Evolutionary conservation across 495 filamentous ascomycete species (phyloP).

Genomic region (Staphylotrichum tortipilum): DNA sequence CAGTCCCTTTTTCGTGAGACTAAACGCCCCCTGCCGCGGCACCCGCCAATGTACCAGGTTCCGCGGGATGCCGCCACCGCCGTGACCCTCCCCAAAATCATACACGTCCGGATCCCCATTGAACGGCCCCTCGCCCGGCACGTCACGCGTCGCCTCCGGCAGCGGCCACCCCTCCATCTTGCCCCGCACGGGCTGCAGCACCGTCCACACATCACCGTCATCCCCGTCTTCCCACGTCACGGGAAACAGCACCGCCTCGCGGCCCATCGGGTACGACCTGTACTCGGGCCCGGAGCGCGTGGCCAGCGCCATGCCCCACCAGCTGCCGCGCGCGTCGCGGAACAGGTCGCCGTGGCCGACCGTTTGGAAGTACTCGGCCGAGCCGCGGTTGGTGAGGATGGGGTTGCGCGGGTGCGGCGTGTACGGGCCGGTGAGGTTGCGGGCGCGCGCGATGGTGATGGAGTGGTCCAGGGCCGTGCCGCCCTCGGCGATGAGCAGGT

Average conservation of each 20-base stretch:
- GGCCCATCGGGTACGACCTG: slow-evolving; percentile 46
- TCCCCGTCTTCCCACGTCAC: slow-evolving; percentile 41
- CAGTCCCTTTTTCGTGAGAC: slow-evolving; percentile 28
- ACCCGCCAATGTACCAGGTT: slow-evolving; percentile 41
- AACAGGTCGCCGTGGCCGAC: slow-evolving; percentile 43
- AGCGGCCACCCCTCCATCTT: slow-evolving; percentile 34
- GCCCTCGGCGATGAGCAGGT: slow-evolving; percentile 52
- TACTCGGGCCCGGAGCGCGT: slow-evolving; percentile 33
- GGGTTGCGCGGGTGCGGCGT: slow-evolving; percentile 41
- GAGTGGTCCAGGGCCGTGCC: slow-evolving; percentile 46
- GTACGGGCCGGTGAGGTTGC: slow-evolving; percentile 43
- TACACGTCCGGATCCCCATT: slow-evolving; percentile 31
- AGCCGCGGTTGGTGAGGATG: slow-evolving; percentile 41
- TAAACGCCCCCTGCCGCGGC: slow-evolving; percentile 27
- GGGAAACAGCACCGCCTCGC: slow-evolving; percentile 45
- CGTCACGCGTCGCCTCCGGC: slow-evolving; percentile 19
- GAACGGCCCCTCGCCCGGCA: slow-evolving; percentile 32
- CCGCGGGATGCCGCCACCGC: slow-evolving; percentile 24
- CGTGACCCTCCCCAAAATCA: slow-evolving; percentile 28
- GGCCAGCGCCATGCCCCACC: slow-evolving; percentile 47
- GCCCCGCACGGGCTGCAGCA: slow-evolving; percentile 35
- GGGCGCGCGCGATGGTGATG: slow-evolving; percentile 40
- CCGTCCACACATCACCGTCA: too few relatives aligned
- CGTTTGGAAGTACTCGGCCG: slow-evolving; percentile 39
- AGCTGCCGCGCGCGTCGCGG: slow-evolving; percentile 42